Evolutionary conservation across 441 rosid species (phyloP).

Genomic region (Daphne laureola): DNA sequence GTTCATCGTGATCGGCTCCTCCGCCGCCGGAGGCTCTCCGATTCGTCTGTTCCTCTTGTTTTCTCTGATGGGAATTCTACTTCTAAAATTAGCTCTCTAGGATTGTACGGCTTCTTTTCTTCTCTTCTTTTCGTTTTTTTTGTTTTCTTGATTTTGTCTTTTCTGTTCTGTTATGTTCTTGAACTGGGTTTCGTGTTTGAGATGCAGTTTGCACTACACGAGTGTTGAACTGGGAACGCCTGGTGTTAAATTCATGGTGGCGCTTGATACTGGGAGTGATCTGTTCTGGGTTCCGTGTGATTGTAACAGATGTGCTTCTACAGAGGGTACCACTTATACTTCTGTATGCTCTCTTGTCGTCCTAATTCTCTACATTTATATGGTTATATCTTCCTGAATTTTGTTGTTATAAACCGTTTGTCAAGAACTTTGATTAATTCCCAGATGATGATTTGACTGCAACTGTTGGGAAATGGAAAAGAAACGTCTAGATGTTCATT

Average conservation of each 20-base stretch:
- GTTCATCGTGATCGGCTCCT: constrained; percentile 53
- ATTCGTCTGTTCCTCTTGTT: constrained; percentile 35
- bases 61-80: constrained; percentile 77
- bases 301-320: constrained; percentile 68
- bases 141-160: constrained; percentile 1
- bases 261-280: constrained; percentile 82
- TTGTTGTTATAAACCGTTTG: no score
- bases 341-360: constrained; percentile 38
- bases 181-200: constrained; percentile 9
- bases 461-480: no score
- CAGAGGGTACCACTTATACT: constrained; percentile 42
- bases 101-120: constrained; percentile 42
- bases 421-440: no score
- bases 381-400: background rate
- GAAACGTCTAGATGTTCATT: no score
- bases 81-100: constrained; percentile 62
- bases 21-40: constrained; percentile 48
- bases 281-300: constrained; percentile 93
- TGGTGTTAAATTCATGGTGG: constrained; percentile 81
- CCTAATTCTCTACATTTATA: background rate
- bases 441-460: no score
- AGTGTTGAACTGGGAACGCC: constrained; percentile 83
- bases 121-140: constrained; percentile 4
- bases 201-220: constrained; percentile 70
- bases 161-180: background rate